These are phyloP conservation scores for Hypoxylon subgilvum DNA, from an alignment of 495 filamentous ascomycete species.

Conservation along the genomic window DNA sequence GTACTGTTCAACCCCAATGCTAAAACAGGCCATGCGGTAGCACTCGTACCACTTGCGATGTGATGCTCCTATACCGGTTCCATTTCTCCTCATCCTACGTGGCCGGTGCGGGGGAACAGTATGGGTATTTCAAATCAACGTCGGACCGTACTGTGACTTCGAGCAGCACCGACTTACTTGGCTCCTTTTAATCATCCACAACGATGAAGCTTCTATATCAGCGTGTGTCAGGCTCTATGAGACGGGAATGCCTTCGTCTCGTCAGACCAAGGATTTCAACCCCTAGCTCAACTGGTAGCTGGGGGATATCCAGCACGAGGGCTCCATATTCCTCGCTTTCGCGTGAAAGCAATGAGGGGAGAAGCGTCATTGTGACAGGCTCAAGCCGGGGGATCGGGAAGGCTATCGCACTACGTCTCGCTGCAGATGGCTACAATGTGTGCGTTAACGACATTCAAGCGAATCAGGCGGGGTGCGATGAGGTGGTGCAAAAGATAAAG, in stretches of 20 bases:
- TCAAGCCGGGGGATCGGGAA: conserved; percentile 64
- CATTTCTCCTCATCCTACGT: too few species aligned
- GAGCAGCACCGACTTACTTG: not conserved
- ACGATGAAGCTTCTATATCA: conserved; percentile 2
- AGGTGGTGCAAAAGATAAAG: conserved; percentile 57
- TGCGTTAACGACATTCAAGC: conserved; percentile 65
- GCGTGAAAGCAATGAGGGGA: not conserved
- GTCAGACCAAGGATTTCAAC: not conserved
- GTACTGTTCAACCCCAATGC: too few species aligned
- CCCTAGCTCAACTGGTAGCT: not conserved
- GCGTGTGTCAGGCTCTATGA: not conserved
- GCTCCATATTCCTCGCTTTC: conserved; percentile 16
- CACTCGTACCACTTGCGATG: not conserved
- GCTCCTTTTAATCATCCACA: not conserved
- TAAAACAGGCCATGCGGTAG: too few species aligned
- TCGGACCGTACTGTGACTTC: not conserved
- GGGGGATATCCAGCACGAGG: not conserved
- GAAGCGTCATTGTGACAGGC: conserved; percentile 64
- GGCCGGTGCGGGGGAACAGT: too few species aligned
- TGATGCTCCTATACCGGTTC: too few species aligned
- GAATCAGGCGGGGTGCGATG: conserved; percentile 53
- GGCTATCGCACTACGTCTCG: conserved; percentile 65
- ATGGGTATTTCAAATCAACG: not conserved
- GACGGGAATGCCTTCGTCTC: conserved; percentile 1
- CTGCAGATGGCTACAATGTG: conserved; percentile 64